Evolutionary conservation across 164 flowering plant species (phyloP).

Genomic region (Magnolia officinalis): DNA sequence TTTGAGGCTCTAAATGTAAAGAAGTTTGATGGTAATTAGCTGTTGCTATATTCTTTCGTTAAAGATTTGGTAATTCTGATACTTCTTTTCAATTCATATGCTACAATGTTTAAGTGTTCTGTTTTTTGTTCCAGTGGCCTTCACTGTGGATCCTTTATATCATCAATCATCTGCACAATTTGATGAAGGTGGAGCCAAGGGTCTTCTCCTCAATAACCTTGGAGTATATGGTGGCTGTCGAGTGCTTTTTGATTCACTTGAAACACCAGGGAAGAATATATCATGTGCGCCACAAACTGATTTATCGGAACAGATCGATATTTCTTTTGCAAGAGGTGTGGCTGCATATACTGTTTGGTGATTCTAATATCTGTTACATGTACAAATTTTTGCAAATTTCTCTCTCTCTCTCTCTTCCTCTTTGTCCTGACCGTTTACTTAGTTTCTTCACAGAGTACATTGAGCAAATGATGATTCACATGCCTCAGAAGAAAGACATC

Average conservation of each 20-base stretch:
- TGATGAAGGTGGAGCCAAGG: conserved; percentile 99
- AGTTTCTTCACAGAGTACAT: conserved; percentile 46
- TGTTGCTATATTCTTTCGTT: not conserved
- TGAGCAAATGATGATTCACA: conserved; percentile 61
- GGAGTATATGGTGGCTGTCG: conserved; percentile 91
- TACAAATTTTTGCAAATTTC: not conserved
- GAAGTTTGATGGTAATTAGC: conserved; percentile 79
- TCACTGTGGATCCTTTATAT: conserved; percentile 92
- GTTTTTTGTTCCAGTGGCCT: conserved; percentile 57
- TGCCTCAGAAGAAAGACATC: conserved; percentile 55
- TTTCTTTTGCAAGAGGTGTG: conserved; percentile 76
- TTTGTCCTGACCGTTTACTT: conserved; percentile 5
- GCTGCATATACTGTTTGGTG: conserved; percentile 13
- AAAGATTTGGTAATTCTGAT: not conserved
- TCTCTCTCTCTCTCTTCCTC: not conserved
- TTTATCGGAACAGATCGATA: conserved; percentile 53
- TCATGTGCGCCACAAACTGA: conserved; percentile 28
- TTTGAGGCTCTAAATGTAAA: conserved; percentile 89
- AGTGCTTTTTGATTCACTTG: conserved; percentile 88
- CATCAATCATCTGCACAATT: conserved; percentile 96
- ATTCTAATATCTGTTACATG: not conserved
- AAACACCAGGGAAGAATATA: conserved; percentile 70
- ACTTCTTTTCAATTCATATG: not conserved
- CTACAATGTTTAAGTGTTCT: not conserved
- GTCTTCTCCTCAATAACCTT: conserved; percentile 86